phyloP scores from a whole-genome alignment of 805 yeast genomes.

The Hanseniaspora guilliermondii region DNA sequence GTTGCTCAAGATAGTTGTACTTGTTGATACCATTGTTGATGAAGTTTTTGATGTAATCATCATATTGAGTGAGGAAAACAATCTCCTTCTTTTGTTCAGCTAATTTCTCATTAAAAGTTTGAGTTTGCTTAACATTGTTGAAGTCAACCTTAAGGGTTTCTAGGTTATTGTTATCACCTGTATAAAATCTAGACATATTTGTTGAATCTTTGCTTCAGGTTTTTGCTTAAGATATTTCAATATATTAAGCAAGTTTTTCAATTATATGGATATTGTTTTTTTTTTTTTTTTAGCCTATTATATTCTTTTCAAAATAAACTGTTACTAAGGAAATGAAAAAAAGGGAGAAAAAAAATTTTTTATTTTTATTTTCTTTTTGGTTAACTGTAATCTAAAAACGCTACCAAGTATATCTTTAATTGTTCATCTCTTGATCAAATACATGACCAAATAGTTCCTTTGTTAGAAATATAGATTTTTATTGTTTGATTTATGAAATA shows the following conservation, averaged over 20 bases:
- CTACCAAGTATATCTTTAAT: too few species aligned
- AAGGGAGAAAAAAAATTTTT: too few species aligned
- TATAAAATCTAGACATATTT: background rate
- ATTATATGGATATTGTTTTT: too few species aligned
- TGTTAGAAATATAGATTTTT: too few species aligned
- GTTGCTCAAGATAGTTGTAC: constrained; percentile 3
- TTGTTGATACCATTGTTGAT: background rate
- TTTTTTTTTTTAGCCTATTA: too few species aligned
- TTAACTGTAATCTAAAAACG: too few species aligned
- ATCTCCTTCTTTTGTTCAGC: constrained; percentile 2
- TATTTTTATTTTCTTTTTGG: too few species aligned
- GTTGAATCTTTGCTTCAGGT: background rate
- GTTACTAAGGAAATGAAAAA: too few species aligned
- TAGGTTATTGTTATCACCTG: background rate
- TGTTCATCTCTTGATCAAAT: too few species aligned
- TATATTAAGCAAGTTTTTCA: too few species aligned
- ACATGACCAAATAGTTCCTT: too few species aligned
- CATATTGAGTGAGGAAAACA: background rate
- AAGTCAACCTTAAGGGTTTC: background rate
- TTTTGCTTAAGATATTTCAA: background rate
- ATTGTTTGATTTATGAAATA: too few species aligned
- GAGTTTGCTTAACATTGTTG: background rate
- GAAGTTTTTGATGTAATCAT: constrained; percentile 4
- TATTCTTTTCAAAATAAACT: background rate
- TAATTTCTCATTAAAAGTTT: background rate